These are phyloP conservation scores for Cyclostephanos tholiformis DNA, from an alignment of 108 stramenopile genomes.

Conservation along the genomic window DNA sequence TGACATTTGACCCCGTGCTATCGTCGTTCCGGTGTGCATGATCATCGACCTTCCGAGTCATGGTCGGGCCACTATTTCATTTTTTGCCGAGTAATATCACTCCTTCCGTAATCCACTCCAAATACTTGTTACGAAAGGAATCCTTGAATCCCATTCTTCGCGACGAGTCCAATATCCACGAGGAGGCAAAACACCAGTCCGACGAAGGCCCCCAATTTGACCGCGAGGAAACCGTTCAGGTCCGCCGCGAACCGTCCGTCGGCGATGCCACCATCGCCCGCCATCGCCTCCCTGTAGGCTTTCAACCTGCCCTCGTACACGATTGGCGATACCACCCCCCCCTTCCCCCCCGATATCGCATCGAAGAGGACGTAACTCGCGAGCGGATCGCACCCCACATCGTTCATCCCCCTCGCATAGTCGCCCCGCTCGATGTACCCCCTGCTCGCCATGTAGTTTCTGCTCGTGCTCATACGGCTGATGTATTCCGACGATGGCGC, in stretches of 20 bases:
- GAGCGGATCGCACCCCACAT: slow-evolving; percentile 41
- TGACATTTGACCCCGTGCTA: no score
- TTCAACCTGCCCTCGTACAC: slow-evolving; percentile 40
- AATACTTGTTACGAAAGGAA: slow-evolving; percentile 28
- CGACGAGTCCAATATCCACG: slow-evolving; percentile 50
- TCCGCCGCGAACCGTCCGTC: slow-evolving; percentile 35
- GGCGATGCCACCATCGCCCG: slow-evolving; percentile 21
- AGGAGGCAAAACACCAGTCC: slow-evolving; percentile 46
- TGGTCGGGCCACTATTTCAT: no score
- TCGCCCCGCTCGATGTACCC: slow-evolving; percentile 50
- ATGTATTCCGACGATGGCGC: slow-evolving; percentile 44
- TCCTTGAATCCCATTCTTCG: slow-evolving; percentile 46
- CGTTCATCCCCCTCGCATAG: slow-evolving; percentile 40
- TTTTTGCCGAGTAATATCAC: no score
- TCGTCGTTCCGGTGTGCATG: no score
- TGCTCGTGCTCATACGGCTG: slow-evolving; percentile 20
- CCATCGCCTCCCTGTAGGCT: slow-evolving; percentile 22
- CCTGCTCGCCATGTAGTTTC: slow-evolving; percentile 44
- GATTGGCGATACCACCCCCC: slow-evolving; percentile 45
- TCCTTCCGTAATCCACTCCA: no score
- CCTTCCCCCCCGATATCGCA: slow-evolving; percentile 49
- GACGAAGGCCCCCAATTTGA: slow-evolving; percentile 48
- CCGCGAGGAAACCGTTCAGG: slow-evolving; percentile 36
- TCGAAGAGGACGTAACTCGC: slow-evolving; percentile 48
- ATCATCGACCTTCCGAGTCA: no score